Conservation (phyloP, 2,329 filamentous ascomycete genomes). For the Xylariaceae sp. region DNA sequence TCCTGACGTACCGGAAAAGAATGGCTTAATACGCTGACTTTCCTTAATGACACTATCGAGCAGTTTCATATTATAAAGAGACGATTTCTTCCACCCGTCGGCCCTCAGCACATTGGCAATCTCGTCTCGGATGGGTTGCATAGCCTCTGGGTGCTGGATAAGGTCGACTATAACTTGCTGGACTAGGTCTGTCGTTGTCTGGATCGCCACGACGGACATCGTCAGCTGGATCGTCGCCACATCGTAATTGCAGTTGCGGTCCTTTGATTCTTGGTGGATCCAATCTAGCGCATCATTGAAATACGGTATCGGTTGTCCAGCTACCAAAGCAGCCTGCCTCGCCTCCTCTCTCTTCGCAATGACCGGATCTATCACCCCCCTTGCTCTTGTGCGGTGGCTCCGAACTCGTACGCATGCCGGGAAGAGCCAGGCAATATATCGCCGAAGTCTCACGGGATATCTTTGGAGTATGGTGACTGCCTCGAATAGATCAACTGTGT, state of each 20-base stretch:
- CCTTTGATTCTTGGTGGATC: constrained; percentile 45
- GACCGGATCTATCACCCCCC: constrained; percentile 26
- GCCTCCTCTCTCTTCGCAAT: constrained; percentile 32
- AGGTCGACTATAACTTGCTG: constrained; percentile 50
- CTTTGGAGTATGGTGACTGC: constrained; percentile 43
- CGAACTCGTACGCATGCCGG: constrained; percentile 46
- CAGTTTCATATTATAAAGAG: constrained; percentile 42
- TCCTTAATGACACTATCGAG: constrained; percentile 49
- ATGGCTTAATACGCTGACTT: constrained; percentile 41
- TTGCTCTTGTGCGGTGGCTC: constrained; percentile 38
- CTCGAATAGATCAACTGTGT: constrained; percentile 44
- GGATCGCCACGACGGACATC: constrained; percentile 44
- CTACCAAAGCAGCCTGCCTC: constrained; percentile 22
- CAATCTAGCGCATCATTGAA: constrained; percentile 49
- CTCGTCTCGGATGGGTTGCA: constrained; percentile 53
- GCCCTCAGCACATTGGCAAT: constrained; percentile 39
- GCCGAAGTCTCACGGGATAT: constrained; percentile 47
- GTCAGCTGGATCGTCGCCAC: constrained; percentile 39
- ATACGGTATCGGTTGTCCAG: constrained; percentile 22
- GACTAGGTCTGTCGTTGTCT: constrained; percentile 45
- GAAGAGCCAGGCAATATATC: constrained; percentile 51
- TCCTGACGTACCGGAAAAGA: constrained; percentile 30
- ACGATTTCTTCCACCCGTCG: constrained; percentile 35
- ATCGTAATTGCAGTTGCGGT: constrained; percentile 37
- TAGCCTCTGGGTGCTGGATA: constrained; percentile 47